Conservation (phyloP, 352 stramenopile species). For the Peronospora destructor region DNA sequence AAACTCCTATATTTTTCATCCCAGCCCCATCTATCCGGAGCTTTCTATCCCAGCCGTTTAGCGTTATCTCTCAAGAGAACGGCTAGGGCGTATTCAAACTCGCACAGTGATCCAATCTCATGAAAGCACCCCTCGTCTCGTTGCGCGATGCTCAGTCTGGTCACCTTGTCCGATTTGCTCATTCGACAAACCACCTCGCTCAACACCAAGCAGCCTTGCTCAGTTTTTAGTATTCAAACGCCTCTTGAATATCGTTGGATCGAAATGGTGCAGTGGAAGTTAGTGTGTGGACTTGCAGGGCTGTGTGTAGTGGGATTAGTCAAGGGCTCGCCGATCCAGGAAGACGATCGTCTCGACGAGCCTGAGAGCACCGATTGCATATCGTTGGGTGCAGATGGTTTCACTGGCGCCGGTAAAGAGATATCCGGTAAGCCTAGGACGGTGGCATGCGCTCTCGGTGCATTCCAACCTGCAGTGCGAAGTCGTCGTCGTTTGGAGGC, state of each 20-base stretch:
- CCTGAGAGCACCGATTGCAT: too few relatives aligned
- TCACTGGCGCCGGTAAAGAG: too few relatives aligned
- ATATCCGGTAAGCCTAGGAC: too few relatives aligned
- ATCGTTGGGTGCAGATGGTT: neutral
- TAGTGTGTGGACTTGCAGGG: constrained; percentile 21
- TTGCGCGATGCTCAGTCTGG: constrained; percentile 2
- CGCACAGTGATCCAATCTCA: too few relatives aligned
- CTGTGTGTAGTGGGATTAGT: constrained; percentile 14
- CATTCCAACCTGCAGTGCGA: constrained; percentile 1
- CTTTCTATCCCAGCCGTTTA: too few relatives aligned
- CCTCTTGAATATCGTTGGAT: constrained; percentile 5
- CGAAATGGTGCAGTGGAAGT: constrained; percentile 28
- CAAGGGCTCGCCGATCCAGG: constrained; percentile 17
- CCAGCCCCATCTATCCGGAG: too few relatives aligned
- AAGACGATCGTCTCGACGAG: constrained; percentile 9
- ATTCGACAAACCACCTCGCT: constrained; percentile 31
- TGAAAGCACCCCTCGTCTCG: too few relatives aligned
- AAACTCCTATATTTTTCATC: too few relatives aligned
- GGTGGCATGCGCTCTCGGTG: constrained; percentile 8
- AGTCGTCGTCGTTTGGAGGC: constrained; percentile 32
- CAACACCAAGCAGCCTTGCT: constrained; percentile 24
- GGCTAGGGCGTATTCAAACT: too few relatives aligned
- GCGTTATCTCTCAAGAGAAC: too few relatives aligned
- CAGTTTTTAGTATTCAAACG: constrained; percentile 7
- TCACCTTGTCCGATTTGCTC: constrained; percentile 15